Base-by-base conservation (phyloP, 805 yeast genomes). In the Candida krabiensis region DNA sequence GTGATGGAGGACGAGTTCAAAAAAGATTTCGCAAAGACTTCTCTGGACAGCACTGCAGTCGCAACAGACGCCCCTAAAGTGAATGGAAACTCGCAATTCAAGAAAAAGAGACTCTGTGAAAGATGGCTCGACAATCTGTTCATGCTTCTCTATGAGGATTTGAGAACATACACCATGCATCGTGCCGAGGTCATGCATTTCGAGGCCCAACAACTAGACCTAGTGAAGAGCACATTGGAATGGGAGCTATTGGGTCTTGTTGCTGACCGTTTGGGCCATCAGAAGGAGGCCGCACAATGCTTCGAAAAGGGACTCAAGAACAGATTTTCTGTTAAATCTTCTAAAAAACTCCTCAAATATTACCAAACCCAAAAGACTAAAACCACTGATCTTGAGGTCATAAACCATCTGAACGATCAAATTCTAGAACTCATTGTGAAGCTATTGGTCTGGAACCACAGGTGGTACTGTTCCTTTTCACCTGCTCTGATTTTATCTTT, bases 391-490 rank as follows among this genome's bases (percentile, higher is more conserved):
- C 45, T 47, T 58, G 47, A 71, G 62, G 63, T 58, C 26, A 50
- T 57, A 24, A 49, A 42, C 18, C 61, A 69, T 40, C 61, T 76
- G 35, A 79, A 80, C 53, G 75, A 71, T 35, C 69, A 72, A 46
- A 77, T 87, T 9, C 68, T 90, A 42, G 88, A 83, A 40, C 66
- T 83, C 16, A 64, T 80, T 40, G 86, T 90, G 24, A 85, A 84
- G 53, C 67, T 93, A 37, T 67, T 83, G n/a, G 95, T 93, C n/a
- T 95, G 98, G 97, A 85, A 88, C 57, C 97, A 90, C 62, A 78
- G 99, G 56, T 93, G 99, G 99, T 95, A 91, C 65, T 77, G 82
- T 47, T 96, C 91, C 49, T 91, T 89, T 56, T 81, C 95, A 7
- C 86, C 95, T 15, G 68, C 69, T 33, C 67, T 88, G 33, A 56